A percentile compares a stretch with the other conserved stretches of the same genome.
Conservation (phyloP, 31 red algal species). For the Endocladia muricata region DNA sequence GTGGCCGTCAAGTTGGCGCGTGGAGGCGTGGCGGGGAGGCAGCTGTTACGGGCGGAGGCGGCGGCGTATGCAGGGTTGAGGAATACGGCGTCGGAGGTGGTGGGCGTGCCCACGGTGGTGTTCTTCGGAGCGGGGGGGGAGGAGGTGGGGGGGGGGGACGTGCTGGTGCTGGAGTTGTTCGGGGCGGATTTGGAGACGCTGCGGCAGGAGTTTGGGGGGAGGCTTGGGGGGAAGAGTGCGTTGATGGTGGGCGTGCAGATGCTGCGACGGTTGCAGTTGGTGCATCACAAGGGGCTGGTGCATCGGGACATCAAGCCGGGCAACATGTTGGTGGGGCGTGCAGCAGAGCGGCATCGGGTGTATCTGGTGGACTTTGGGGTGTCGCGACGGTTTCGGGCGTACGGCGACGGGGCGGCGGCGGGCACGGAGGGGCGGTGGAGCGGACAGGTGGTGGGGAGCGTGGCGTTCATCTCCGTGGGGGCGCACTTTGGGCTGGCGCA, state of each 20-base stretch:
- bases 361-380: conserved; percentile 48
- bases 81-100: conserved; percentile 20
- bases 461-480: conserved; percentile 33
- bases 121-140: conserved; percentile 40
- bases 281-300: conserved; percentile 32
- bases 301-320: conserved; percentile 64
- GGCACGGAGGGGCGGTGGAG: too few species aligned
- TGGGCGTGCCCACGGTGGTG: conserved; percentile 26
- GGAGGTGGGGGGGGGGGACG: conserved; percentile 15
- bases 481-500: conserved; percentile 44
- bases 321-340: conserved; percentile 43
- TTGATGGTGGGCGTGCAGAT: conserved; percentile 57
- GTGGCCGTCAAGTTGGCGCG: conserved; percentile 77
- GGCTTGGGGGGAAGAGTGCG: conserved; percentile 28
- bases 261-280: conserved; percentile 35
- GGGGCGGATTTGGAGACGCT: conserved; percentile 32
- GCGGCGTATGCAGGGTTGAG: conserved; percentile 49
- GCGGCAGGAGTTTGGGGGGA: conserved; percentile 8
- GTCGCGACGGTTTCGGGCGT: conserved; percentile 41
- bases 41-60: conserved; percentile 41
- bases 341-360: background rate
- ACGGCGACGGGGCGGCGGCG: conserved; percentile 35
- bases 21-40: conserved; percentile 8
- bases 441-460: conserved; percentile 34
- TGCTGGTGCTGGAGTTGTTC: conserved; percentile 57